phyloP scores from a whole-genome alignment of 2,329 filamentous ascomycete species.

The Trichocomaceae sp. region DNA sequence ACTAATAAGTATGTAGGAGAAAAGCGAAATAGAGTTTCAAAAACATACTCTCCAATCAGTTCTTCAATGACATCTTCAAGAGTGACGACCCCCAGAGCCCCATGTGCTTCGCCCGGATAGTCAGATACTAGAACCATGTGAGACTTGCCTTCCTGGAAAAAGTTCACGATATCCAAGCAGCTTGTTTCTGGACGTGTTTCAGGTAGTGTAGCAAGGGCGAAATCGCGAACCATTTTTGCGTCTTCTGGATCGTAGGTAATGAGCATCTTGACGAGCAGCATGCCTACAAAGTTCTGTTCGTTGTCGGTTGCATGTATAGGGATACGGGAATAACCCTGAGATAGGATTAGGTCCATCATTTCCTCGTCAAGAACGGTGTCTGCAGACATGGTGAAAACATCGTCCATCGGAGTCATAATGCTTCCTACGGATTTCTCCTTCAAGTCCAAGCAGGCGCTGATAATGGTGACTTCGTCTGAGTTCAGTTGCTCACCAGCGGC shows the following conservation, averaged over 20 bases:
- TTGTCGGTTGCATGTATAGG: constrained; percentile 87
- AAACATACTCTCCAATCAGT: constrained; percentile 84
- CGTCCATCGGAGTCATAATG: constrained; percentile 98
- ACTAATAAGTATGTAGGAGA: constrained; percentile 17
- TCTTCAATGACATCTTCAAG: constrained; percentile 98
- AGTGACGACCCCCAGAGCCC: constrained; percentile 87
- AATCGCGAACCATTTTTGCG: constrained; percentile 75
- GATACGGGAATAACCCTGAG: constrained; percentile 90
- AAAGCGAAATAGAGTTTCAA: neutral
- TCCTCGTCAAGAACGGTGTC: constrained; percentile 87
- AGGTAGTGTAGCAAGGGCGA: constrained; percentile 85
- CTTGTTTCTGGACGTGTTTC: constrained; percentile 94
- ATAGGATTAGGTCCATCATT: constrained; percentile 90
- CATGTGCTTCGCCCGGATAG: constrained; percentile 79
- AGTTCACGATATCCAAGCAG: constrained; percentile 97
- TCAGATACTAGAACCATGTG: constrained; percentile 98
- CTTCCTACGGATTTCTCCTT: constrained; percentile 92
- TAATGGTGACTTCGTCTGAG: constrained; percentile 97
- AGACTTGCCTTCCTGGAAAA: constrained; percentile 98
- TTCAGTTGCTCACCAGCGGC: constrained; percentile 80
- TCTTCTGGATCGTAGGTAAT: constrained; percentile 99
- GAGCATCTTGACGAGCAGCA: constrained; percentile 96
- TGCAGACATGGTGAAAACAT: constrained; percentile 95
- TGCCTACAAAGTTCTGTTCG: constrained; percentile 82
- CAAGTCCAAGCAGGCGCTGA: constrained; percentile 89